A percentile compares a stretch with the other conserved stretches of the same genome.
These are phyloP conservation scores for Spathaspora jeffriesii DNA, from an alignment of 1,139 yeast genomes.

Conservation along the genomic window DNA sequence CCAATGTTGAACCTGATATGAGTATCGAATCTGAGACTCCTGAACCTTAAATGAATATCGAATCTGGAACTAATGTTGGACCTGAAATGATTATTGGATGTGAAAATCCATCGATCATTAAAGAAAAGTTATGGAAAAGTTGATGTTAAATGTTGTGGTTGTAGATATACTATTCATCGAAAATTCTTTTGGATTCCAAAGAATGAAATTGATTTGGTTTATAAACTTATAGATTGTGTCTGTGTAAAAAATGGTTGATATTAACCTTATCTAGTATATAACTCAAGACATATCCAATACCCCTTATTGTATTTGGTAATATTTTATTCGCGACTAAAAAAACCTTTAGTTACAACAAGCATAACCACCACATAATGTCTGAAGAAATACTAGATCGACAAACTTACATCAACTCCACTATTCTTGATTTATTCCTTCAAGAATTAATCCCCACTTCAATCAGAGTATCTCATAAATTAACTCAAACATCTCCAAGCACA, in stretches of 20 bases:
- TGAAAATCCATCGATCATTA: constrained; percentile 37
- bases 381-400: constrained; percentile 23
- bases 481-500: constrained; percentile 6
- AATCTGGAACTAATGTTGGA: too few relatives aligned
- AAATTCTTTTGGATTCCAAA: constrained; percentile 65
- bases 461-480: constrained; percentile 41
- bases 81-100: too few relatives aligned
- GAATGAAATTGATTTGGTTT: constrained; percentile 34
- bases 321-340: too few relatives aligned
- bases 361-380: constrained; percentile 8
- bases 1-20: too few relatives aligned
- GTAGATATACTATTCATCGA: constrained; percentile 43
- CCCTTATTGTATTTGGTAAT: too few relatives aligned
- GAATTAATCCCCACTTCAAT: constrained; percentile 76
- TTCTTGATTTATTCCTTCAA: constrained; percentile 64
- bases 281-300: too few relatives aligned
- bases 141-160: constrained; percentile 41
- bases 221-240: constrained; percentile 37
- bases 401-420: constrained; percentile 43
- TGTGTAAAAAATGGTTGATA: constrained; percentile 32
- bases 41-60: too few relatives aligned
- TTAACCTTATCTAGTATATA: too few relatives aligned
- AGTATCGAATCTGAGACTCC: too few relatives aligned
- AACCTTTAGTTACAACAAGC: neutral
- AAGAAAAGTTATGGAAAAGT: constrained; percentile 43